A percentile compares a stretch with the other conserved stretches of the same genome.
phyloP scores from a whole-genome alignment of 345 rosid genomes.

The Punica granatum region DNA sequence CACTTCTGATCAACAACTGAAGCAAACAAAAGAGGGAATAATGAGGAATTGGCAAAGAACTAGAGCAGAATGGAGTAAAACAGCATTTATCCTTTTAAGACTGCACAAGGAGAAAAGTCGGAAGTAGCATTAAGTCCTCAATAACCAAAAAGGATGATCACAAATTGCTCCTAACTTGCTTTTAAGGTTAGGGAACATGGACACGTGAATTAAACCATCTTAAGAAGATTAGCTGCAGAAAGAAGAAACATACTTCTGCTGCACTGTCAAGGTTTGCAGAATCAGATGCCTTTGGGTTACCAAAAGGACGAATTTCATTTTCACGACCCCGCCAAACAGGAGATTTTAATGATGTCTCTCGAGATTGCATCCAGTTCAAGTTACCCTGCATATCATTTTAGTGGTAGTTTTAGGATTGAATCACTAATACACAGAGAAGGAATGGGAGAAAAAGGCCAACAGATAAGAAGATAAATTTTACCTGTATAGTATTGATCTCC shows the following conservation, averaged over 20 bases:
- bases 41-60: neutral
- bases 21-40: conserved; percentile 10
- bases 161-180: neutral
- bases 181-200: neutral
- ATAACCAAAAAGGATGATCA: neutral
- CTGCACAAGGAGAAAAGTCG: neutral
- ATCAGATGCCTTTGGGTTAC: conserved; percentile 92
- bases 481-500: conserved; percentile 98
- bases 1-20: conserved; percentile 89
- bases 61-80: too few species aligned
- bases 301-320: conserved; percentile 91
- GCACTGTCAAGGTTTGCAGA: conserved; percentile 97
- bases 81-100: too few species aligned
- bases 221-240: neutral
- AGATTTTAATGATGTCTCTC: conserved; percentile 81
- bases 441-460: conserved; percentile 2
- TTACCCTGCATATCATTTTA: conserved; percentile 56
- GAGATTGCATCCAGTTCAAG: conserved; percentile 99
- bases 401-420: conserved; percentile 7
- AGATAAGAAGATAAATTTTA: conserved; percentile 12
- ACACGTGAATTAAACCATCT: neutral
- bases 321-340: conserved; percentile 96
- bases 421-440: neutral
- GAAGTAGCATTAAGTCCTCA: neutral
- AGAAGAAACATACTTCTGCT: conserved; percentile 66